A percentile compares a stretch with the other conserved stretches of the same genome.
These are phyloP conservation scores for Pyrus bretschneideri DNA, from an alignment of 306 rosid species.

Conservation along the genomic window DNA sequence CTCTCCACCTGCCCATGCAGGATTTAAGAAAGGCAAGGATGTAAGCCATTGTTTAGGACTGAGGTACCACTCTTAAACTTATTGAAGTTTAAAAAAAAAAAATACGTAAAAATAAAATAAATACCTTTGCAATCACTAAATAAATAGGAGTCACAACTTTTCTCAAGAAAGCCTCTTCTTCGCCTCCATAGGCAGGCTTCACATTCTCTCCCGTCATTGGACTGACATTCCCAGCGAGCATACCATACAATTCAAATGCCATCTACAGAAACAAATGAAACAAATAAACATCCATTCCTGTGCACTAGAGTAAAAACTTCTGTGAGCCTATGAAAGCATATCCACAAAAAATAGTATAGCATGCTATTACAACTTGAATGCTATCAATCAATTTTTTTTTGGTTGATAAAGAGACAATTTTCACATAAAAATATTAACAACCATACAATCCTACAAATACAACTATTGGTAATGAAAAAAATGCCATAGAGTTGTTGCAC, in stretches of 20 bases:
- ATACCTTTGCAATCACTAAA: constrained; percentile 84
- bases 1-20: neutral
- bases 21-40: neutral
- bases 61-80: constrained; percentile 5
- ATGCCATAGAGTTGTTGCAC: neutral
- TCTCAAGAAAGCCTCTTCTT: constrained; percentile 77
- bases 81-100: neutral
- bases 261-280: constrained; percentile 49
- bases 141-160: constrained; percentile 96
- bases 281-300: constrained; percentile 13
- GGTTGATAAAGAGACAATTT: neutral
- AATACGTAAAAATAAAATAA: constrained; percentile 21
- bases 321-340: neutral
- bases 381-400: neutral
- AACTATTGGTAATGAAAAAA: neutral
- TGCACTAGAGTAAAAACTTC: neutral
- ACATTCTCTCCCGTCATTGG: constrained; percentile 97
- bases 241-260: constrained; percentile 98
- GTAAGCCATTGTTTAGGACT: neutral
- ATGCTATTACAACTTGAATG: neutral
- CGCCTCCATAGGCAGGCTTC: constrained; percentile 98
- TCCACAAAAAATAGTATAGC: neutral
- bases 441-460: neutral
- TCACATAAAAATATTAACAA: neutral
- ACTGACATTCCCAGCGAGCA: constrained; percentile 97